Evolutionary conservation across 2,329 filamentous ascomycete species (phyloP).

Genomic region (Chaetomiaceae sp.): DNA sequence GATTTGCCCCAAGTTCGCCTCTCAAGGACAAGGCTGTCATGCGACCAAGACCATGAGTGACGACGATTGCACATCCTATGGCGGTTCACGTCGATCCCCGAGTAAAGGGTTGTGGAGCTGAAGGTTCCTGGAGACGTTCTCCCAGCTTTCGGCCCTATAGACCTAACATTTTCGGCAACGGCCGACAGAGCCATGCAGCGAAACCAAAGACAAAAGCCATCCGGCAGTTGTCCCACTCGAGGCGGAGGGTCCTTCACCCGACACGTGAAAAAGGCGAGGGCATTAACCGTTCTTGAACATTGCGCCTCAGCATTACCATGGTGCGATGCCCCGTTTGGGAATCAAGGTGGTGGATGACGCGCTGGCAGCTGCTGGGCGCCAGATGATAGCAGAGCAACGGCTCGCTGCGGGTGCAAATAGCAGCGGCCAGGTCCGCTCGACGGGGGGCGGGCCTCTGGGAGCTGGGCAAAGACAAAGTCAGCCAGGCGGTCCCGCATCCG

Average conservation of each 20-base stretch:
- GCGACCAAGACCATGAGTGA: constrained; percentile 11
- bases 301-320: constrained; percentile 6
- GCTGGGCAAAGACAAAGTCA: too few species aligned
- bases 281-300: constrained; percentile 11
- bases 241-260: constrained; percentile 21
- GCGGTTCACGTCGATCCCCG: constrained; percentile 3
- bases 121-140: constrained; percentile 15
- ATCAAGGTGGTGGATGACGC: constrained; percentile 7
- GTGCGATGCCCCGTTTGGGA: constrained; percentile 5
- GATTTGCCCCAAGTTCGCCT: not conserved
- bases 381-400: too few species aligned
- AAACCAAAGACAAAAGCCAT: constrained; percentile 22
- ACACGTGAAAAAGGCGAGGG: constrained; percentile 23
- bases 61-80: constrained; percentile 7
- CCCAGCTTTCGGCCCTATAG: constrained; percentile 30
- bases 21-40: not conserved
- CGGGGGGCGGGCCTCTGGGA: too few species aligned
- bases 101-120: constrained; percentile 15
- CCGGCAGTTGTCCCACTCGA: constrained; percentile 22
- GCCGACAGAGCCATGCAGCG: constrained; percentile 27
- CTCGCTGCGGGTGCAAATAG: too few species aligned
- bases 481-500: constrained; percentile 12
- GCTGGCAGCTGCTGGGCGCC: not conserved
- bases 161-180: constrained; percentile 28
- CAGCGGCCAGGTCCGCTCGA: too few species aligned